A percentile compares a stretch with the other conserved stretches of the same genome.
Evolutionary conservation across 192 early-diverging fungal genomes (phyloP).

Genomic region (Dissophora ornata): DNA sequence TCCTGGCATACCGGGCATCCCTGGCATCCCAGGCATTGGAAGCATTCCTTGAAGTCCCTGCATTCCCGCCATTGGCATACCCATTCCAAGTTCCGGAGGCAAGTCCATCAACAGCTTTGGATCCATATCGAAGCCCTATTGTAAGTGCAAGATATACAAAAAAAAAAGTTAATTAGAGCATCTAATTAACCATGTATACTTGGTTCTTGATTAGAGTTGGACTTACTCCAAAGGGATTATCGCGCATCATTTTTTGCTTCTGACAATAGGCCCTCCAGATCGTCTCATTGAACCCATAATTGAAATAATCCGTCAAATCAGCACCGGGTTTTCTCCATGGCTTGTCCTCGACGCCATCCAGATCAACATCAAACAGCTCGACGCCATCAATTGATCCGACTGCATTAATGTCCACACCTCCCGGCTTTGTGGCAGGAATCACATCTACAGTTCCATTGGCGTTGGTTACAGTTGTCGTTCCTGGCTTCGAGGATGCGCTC

Average conservation of each 20-base stretch:
- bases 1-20: slow-evolving; percentile 57
- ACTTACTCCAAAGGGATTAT: slow-evolving; percentile 62
- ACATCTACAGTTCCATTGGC: slow-evolving; percentile 54
- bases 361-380: slow-evolving; percentile 88
- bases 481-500: slow-evolving; percentile 44
- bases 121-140: slow-evolving; percentile 50
- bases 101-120: slow-evolving; percentile 34
- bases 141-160: neutral
- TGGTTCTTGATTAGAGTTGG: too few species aligned
- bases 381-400: slow-evolving; percentile 84
- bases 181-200: too few species aligned
- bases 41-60: slow-evolving; percentile 59
- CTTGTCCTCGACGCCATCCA: slow-evolving; percentile 95
- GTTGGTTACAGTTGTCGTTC: slow-evolving; percentile 49
- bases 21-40: slow-evolving; percentile 56
- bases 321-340: slow-evolving; percentile 95
- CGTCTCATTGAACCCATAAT: slow-evolving; percentile 98
- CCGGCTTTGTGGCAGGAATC: slow-evolving; percentile 47
- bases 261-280: slow-evolving; percentile 93
- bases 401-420: slow-evolving; percentile 72
- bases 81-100: slow-evolving; percentile 32
- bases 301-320: slow-evolving; percentile 99
- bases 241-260: slow-evolving; percentile 91
- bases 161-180: too few species aligned
- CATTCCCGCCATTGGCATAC: slow-evolving; percentile 60